phyloP scores from a whole-genome alignment of 208 protist genomes.

The Leishmania aethiopica region DNA sequence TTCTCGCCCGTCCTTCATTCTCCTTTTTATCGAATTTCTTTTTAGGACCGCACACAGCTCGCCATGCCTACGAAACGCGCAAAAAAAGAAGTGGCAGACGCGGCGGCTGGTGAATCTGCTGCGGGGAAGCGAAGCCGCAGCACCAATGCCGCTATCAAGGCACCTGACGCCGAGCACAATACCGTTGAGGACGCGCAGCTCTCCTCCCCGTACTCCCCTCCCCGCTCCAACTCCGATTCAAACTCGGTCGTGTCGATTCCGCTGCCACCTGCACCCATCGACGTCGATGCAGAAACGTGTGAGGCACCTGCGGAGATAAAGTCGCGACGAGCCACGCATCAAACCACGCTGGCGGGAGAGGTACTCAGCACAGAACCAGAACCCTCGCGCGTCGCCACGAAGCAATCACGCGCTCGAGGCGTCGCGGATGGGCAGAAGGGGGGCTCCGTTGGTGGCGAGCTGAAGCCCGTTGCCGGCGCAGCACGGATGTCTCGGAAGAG shows the following conservation, averaged over 20 bases:
- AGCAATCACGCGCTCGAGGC: not conserved
- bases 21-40: not conserved
- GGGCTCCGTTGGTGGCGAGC: not conserved
- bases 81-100: not conserved
- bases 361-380: slow-evolving; percentile 1
- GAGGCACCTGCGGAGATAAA: not conserved
- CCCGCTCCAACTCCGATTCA: not conserved
- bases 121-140: not conserved
- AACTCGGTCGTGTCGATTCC: not conserved
- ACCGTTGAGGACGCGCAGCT: not conserved
- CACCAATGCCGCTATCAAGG: not conserved
- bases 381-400: not conserved
- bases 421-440: not conserved
- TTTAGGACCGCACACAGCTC: not conserved
- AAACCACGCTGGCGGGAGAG: slow-evolving; percentile 15
- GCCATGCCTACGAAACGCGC: slow-evolving; percentile 3
- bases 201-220: not conserved
- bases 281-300: not conserved
- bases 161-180: not conserved
- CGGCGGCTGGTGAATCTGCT: not conserved
- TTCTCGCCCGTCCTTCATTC: not conserved
- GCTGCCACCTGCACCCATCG: slow-evolving; percentile 2
- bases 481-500: not conserved
- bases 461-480: not conserved
- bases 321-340: not conserved